phyloP scores from a whole-genome alignment of 2,329 filamentous ascomycete genomes.

The Magnaporthiopsis incrustans region DNA sequence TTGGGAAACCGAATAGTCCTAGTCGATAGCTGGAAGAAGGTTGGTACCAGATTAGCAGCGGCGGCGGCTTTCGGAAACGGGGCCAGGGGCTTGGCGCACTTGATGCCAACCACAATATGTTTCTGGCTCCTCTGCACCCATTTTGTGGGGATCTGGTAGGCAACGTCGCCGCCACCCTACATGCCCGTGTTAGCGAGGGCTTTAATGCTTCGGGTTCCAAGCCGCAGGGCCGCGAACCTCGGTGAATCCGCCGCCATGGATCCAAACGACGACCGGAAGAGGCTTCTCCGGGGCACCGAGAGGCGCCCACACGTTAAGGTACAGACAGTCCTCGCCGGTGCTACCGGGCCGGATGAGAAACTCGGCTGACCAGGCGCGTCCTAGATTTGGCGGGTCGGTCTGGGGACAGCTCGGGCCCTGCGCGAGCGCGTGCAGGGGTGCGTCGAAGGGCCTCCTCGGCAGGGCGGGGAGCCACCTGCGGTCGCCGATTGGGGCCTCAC shows the following conservation, averaged over 20 bases:
- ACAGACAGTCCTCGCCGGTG: constrained; percentile 32
- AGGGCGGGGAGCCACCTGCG: neutral
- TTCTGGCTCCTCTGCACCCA: constrained; percentile 41
- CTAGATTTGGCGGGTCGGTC: neutral
- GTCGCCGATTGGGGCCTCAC: constrained; percentile 56
- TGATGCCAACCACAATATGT: constrained; percentile 20
- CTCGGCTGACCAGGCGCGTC: neutral
- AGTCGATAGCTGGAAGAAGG: constrained; percentile 29
- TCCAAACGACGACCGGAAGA: constrained; percentile 35
- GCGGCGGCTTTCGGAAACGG: constrained; percentile 15
- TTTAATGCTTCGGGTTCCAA: too few species aligned
- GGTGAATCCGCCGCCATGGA: constrained; percentile 38
- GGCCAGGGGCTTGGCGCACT: constrained; percentile 33
- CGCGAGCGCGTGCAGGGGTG: neutral
- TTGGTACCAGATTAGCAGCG: neutral
- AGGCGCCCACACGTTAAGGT: constrained; percentile 34
- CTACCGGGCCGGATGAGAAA: neutral
- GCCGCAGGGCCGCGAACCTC: constrained; percentile 10
- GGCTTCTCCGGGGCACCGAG: constrained; percentile 10
- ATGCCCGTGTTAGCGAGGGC: too few species aligned
- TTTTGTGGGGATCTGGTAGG: constrained; percentile 34
- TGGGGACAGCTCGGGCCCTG: neutral
- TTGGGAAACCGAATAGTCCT: constrained; percentile 26
- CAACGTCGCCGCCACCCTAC: constrained; percentile 31
- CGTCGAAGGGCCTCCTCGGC: neutral